phyloP scores from a whole-genome alignment of 257 asterid genomes.

The Rehmannia glutinosa region DNA sequence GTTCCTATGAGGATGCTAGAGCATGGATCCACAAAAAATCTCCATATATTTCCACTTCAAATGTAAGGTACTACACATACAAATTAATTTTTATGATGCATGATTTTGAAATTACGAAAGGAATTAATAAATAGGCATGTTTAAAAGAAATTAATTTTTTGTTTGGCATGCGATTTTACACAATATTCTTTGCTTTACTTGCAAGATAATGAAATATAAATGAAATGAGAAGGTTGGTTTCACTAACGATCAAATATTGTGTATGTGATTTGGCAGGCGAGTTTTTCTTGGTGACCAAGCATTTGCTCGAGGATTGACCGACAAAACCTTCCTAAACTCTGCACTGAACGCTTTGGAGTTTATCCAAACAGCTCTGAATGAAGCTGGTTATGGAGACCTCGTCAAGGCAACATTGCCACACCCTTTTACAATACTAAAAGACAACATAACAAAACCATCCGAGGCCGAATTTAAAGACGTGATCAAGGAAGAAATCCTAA shows the following conservation, averaged over 20 bases:
- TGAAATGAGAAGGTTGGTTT: too few relatives aligned
- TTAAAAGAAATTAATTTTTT: not conserved
- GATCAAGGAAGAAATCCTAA: slow-evolving; percentile 26
- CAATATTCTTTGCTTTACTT: too few relatives aligned
- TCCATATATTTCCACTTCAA: not conserved
- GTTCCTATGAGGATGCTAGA: not conserved
- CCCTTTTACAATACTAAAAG: not conserved
- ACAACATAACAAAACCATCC: slow-evolving; percentile 31
- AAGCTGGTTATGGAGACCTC: not conserved
- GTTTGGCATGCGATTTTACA: too few relatives aligned
- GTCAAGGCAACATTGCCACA: slow-evolving; percentile 22
- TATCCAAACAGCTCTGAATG: slow-evolving; percentile 17
- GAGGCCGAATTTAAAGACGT: slow-evolving; percentile 35
- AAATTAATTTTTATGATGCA: too few relatives aligned
- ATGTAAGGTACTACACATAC: slow-evolving; percentile 9
- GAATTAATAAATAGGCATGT: too few relatives aligned
- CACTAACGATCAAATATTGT: too few relatives aligned
- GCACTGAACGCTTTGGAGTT: not conserved
- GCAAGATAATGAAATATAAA: too few relatives aligned
- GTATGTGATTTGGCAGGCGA: slow-evolving; percentile 13
- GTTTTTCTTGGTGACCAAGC: not conserved
- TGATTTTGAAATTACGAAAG: too few relatives aligned
- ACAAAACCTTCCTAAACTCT: accelerated
- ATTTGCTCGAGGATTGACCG: not conserved
- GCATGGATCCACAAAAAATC: not conserved